Evolutionary conservation across 768 basidiomycete genomes (phyloP).

Genomic region (Leccinum pellstonianum): DNA sequence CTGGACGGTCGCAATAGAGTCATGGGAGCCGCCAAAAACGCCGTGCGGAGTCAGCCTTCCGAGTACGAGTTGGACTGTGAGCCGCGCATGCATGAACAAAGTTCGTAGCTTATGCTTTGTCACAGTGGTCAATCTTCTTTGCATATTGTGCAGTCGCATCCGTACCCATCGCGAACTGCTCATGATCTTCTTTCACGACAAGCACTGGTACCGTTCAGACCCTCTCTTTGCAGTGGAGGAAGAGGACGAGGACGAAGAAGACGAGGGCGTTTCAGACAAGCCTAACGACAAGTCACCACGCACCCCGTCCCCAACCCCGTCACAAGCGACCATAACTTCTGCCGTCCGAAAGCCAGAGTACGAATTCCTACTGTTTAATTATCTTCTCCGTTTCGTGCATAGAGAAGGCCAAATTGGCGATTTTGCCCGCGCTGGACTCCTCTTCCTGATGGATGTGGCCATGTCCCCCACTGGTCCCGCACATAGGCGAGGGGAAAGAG

Average conservation of each 20-base stretch:
- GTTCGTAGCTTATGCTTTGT: constrained; percentile 10
- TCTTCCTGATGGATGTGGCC: constrained; percentile 95
- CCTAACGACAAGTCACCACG: constrained; percentile 18
- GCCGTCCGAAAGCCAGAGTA: constrained; percentile 76
- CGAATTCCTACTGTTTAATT: constrained; percentile 94
- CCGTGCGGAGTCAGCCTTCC: constrained; percentile 67
- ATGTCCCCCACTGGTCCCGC: constrained; percentile 73
- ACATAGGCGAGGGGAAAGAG: constrained; percentile 39
- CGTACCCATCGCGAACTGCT: constrained; percentile 84
- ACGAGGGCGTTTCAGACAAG: constrained; percentile 26
- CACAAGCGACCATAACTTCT: constrained; percentile 56
- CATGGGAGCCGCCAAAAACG: constrained; percentile 83
- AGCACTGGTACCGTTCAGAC: constrained; percentile 80
- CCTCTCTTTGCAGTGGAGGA: constrained; percentile 76
- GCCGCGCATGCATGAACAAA: constrained; percentile 29
- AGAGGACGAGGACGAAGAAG: constrained; percentile 63
- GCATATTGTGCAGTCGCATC: constrained; percentile 90
- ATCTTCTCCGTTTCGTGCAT: constrained; percentile 92
- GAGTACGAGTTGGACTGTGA: constrained; percentile 87
- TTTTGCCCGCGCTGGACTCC: constrained; percentile 84
- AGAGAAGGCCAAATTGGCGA: constrained; percentile 93
- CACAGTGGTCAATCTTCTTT: constrained; percentile 86
- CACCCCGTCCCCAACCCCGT: constrained; percentile 58
- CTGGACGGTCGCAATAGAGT: constrained; percentile 71
- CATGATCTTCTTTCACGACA: constrained; percentile 97